Percentiles rank a stretch among this genome's conserved stretches.
phyloP scores from a whole-genome alignment of 1,284 basidiomycete genomes.

The Amylostereum areolatum region DNA sequence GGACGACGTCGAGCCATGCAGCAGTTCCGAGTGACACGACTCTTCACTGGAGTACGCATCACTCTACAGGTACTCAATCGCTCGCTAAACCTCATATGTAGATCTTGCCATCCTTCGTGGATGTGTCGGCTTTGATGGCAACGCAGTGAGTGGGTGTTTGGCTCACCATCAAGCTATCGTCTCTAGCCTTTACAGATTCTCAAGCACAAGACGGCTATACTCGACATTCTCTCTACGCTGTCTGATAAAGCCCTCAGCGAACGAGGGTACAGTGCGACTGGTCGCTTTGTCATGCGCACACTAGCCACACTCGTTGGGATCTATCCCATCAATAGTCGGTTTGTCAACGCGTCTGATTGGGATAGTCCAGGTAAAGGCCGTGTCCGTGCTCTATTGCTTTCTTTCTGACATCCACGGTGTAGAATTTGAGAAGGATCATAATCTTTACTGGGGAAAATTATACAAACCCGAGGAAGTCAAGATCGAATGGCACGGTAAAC shows the following conservation, averaged over 20 bases:
- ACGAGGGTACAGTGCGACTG: conserved; percentile 82
- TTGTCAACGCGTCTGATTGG: conserved; percentile 85
- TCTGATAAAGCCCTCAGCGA: conserved; percentile 83
- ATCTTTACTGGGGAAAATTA: conserved; percentile 78
- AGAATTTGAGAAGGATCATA: conserved; percentile 75
- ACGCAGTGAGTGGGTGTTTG: conserved; percentile 36
- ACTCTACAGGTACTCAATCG: conserved; percentile 4
- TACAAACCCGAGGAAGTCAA: conserved; percentile 78
- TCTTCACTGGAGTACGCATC: conserved; percentile 83
- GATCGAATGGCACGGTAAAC: conserved; percentile 83
- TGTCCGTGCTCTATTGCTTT: background rate
- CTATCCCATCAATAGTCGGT: conserved; percentile 80
- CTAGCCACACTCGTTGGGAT: conserved; percentile 73
- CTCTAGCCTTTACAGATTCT: conserved; percentile 47
- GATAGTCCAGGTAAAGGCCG: conserved; percentile 53
- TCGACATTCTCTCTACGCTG: conserved; percentile 67
- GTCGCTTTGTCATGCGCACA: conserved; percentile 74
- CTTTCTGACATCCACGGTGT: background rate
- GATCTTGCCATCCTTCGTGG: conserved; percentile 78
- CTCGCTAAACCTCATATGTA: conserved; percentile 22
- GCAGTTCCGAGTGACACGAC: conserved; percentile 87
- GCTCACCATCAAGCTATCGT: background rate
- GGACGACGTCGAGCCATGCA: conserved; percentile 82
- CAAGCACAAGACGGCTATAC: conserved; percentile 61
- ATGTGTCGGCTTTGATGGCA: conserved; percentile 69